phyloP scores from a whole-genome alignment of 257 asterid species.

The Eucommia ulmoides region DNA sequence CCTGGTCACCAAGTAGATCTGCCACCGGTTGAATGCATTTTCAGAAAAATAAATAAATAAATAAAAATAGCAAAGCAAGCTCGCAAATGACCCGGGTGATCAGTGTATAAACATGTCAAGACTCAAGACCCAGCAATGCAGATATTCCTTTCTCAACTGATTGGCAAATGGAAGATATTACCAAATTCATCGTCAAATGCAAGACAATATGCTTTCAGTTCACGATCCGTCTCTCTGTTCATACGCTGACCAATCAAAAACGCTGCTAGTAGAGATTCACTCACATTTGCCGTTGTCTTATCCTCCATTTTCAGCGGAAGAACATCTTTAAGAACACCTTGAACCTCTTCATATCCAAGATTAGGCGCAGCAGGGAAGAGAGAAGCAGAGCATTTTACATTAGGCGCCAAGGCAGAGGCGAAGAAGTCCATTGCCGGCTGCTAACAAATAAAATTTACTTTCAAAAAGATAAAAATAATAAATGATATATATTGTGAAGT shows the following conservation, averaged over 20 bases:
- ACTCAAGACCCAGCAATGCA: too few relatives aligned
- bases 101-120: too few relatives aligned
- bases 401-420: too few relatives aligned
- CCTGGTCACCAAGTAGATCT: background rate
- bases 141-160: slow-evolving; percentile 1
- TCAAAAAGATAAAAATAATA: too few relatives aligned
- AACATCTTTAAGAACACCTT: slow-evolving; percentile 74
- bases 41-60: slow-evolving; percentile 1
- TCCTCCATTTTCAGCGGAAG: slow-evolving; percentile 44
- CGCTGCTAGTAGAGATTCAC: slow-evolving; percentile 69
- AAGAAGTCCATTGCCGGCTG: too few relatives aligned
- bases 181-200: slow-evolving; percentile 86
- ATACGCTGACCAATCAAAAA: slow-evolving; percentile 89
- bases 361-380: too few relatives aligned
- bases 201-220: slow-evolving; percentile 89
- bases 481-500: too few relatives aligned
- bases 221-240: slow-evolving; percentile 92
- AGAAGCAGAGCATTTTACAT: too few relatives aligned
- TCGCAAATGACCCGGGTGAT: slow-evolving; percentile 38
- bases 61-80: slow-evolving; percentile 11
- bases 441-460: too few relatives aligned
- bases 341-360: slow-evolving; percentile 96
- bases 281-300: slow-evolving; percentile 25
- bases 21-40: background rate
- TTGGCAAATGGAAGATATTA: slow-evolving; percentile 12